Conservation (phyloP, 495 filamentous ascomycete genomes). For the Podospora didyma region DNA sequence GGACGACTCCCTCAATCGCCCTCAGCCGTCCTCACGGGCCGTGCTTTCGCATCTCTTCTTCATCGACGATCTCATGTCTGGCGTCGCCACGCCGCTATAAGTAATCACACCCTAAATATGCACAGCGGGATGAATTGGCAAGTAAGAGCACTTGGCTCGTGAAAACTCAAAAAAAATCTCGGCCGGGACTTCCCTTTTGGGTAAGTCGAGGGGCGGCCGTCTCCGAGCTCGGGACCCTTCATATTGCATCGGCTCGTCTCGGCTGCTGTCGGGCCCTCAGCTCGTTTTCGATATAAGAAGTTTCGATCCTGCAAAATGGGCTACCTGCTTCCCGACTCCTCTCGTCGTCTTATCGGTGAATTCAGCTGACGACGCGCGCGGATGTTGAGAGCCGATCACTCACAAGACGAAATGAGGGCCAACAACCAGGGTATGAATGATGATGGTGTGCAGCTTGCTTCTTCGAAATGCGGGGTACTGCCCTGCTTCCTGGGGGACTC, state of each 20-base stretch:
- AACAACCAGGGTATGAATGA: too few species aligned
- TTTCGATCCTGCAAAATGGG: neutral
- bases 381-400: too few species aligned
- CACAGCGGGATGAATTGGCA: slow-evolving; percentile 8
- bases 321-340: neutral
- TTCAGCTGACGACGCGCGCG: too few species aligned
- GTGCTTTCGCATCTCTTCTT: too few species aligned
- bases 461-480: too few species aligned
- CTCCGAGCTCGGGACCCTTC: neutral
- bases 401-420: too few species aligned
- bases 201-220: neutral
- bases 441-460: too few species aligned
- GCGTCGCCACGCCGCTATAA: neutral
- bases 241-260: neutral
- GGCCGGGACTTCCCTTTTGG: slow-evolving; percentile 3
- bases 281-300: neutral
- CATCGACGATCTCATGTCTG: too few species aligned
- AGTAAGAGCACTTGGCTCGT: slow-evolving; percentile 13
- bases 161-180: neutral
- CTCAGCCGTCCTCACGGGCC: too few species aligned
- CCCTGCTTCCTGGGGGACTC: too few species aligned
- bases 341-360: too few species aligned
- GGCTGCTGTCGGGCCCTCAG: neutral
- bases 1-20: too few species aligned
- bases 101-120: neutral